Conservation (phyloP, 2,329 filamentous ascomycete species). For the Venturia nashicola region DNA sequence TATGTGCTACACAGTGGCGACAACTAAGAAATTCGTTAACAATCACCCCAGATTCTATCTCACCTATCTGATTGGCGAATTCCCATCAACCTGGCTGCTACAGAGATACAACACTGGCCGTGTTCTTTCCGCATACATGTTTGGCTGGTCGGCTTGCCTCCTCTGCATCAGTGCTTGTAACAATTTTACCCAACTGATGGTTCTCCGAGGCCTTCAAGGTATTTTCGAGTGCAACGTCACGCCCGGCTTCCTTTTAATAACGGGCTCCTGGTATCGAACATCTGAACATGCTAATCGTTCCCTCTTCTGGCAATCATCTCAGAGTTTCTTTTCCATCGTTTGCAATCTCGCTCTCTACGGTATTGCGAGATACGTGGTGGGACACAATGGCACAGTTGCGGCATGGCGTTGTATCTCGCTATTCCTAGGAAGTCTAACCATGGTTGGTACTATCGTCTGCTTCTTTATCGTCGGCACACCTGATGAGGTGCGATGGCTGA, state of each 20-base stretch:
- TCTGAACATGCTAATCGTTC: background rate
- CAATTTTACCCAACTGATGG: slow-evolving; percentile 47
- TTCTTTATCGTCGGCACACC: background rate
- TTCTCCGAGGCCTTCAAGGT: slow-evolving; percentile 53
- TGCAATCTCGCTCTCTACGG: slow-evolving; percentile 62
- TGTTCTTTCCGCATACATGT: slow-evolving; percentile 30
- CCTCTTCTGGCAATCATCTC: slow-evolving; percentile 56
- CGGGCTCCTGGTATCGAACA: slow-evolving; percentile 50
- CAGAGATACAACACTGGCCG: slow-evolving; percentile 22
- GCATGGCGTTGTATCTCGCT: background rate
- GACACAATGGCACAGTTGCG: background rate
- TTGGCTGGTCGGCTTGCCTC: slow-evolving; percentile 50
- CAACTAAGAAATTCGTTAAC: slow-evolving; percentile 28
- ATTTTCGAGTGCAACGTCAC: slow-evolving; percentile 60
- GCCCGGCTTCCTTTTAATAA: slow-evolving; percentile 55
- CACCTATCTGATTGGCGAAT: slow-evolving; percentile 26
- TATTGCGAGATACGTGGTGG: slow-evolving; percentile 33
- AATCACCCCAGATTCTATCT: slow-evolving; percentile 28
- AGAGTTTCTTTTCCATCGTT: slow-evolving; percentile 59
- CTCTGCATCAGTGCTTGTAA: slow-evolving; percentile 48
- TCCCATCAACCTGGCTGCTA: slow-evolving; percentile 22
- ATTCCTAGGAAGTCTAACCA: background rate
- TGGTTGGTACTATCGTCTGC: background rate
- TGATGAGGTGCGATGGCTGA: background rate
- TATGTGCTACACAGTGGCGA: background rate